Base-by-base conservation (phyloP, 2,329 filamentous ascomycete genomes). In the Pochonia chlamydosporia region DNA sequence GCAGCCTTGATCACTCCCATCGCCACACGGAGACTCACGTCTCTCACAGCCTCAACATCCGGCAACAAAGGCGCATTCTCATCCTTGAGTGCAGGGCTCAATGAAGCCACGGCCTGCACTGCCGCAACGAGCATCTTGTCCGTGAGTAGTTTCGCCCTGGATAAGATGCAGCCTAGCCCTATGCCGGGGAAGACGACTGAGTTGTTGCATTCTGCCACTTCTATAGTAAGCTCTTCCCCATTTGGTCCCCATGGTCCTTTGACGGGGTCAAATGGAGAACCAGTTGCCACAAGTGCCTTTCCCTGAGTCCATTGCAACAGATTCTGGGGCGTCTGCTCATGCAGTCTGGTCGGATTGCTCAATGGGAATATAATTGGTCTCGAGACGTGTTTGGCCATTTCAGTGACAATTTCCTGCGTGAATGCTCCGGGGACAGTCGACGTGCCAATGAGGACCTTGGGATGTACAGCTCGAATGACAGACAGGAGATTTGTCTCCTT, bases 111-210 rank as follows among this genome's bases (percentile, higher is more conserved):
- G 3, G 82, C 86, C 57, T 84, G 78, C 3, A 87, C 82, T 0
- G 89, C 90, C 1, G 87, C 86, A 0, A 95, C 86, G 11, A 95
- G 80, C 81, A 95, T 91, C 52, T 80, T 78, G 51, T 91, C 83
- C 0, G 85, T 86, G 24, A 95, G 67, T 1, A 82, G 73, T 11
- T 70, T 74, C 3, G 85, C 75, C 13, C 87, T 81, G 23, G 76
- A 83, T 1, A 95, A 76, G 0, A 96, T 79, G 7, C 79, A 79
- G 10, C 89, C 90, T 1, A 95, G 81, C 0, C 89, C 89, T 49
- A 95, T 92, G 0, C 89, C 89, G 0, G 89, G 89, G 64, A 95
- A 95, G 14, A 85, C 85, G 28, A 87, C 87, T 1, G 82, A 86
- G 67, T 95, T 95, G 69, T 95, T 95, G 69, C 90, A 95, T 65